Conservation (phyloP, 495 filamentous ascomycete genomes). For the Hypoxylon crocopeplum region DNA sequence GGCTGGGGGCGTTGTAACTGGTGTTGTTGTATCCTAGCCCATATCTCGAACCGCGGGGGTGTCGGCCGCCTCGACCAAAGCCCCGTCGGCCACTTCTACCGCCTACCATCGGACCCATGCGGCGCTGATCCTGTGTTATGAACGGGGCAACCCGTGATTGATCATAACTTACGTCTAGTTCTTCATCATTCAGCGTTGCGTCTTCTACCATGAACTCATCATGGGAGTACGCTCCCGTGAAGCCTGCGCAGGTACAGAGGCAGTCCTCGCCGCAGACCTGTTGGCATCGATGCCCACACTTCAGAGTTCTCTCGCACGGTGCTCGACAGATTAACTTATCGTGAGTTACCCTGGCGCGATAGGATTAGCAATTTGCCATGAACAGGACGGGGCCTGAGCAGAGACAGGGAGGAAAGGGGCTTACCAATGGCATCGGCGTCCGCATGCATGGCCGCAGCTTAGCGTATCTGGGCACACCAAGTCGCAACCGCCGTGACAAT, state of each 20-base stretch:
- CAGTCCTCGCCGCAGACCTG: constrained; percentile 49
- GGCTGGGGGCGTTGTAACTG: neutral
- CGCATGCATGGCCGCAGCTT: constrained; percentile 52
- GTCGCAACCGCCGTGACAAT: constrained; percentile 66
- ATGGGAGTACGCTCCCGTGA: constrained; percentile 36
- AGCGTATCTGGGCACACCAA: constrained; percentile 53
- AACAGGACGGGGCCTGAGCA: neutral
- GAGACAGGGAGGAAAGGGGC: constrained; percentile 9
- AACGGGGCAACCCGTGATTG: constrained; percentile 13
- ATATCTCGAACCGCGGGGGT: neutral
- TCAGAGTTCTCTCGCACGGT: constrained; percentile 63
- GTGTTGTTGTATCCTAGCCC: constrained; percentile 7
- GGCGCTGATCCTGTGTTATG: constrained; percentile 12
- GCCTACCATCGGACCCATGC: neutral
- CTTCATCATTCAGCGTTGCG: neutral
- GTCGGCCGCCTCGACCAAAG: neutral
- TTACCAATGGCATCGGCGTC: constrained; percentile 54
- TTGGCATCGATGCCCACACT: constrained; percentile 69
- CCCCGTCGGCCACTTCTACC: neutral
- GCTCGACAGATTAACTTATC: constrained; percentile 67
- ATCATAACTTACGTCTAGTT: neutral
- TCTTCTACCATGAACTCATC: constrained; percentile 24
- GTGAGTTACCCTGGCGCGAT: constrained; percentile 67
- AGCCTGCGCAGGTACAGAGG: constrained; percentile 42
- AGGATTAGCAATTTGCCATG: too few relatives aligned